Conservation (phyloP, 176 grass and related monocot species). For the Neostapfia colusana region DNA sequence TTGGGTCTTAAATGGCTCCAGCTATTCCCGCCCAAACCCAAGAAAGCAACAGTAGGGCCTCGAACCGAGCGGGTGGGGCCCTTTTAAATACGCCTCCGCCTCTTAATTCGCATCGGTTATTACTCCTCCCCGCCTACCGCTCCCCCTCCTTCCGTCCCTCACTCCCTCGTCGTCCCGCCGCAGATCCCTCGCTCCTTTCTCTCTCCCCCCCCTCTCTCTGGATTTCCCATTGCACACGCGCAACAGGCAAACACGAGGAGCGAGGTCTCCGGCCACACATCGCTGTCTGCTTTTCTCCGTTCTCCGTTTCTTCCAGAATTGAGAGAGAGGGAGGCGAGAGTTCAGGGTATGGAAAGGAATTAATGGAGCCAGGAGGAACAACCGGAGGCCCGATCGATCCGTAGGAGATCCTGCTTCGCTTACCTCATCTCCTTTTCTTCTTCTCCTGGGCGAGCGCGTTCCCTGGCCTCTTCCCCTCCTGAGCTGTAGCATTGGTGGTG, state of each 20-base stretch:
- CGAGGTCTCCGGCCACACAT: constrained; percentile 26
- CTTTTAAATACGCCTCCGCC: constrained; percentile 55
- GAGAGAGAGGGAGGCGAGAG: constrained; percentile 18
- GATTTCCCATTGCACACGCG: not conserved
- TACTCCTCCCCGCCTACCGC: constrained; percentile 21
- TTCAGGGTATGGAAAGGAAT: constrained; percentile 22
- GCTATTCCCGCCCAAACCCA: constrained; percentile 60
- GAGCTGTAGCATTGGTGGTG: constrained; percentile 28
- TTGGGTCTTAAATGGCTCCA: constrained; percentile 65
- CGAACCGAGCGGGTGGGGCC: constrained; percentile 31
- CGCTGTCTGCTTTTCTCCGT: not conserved
- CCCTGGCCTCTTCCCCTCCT: not conserved
- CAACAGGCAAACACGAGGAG: constrained; percentile 3
- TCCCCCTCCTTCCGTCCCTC: not conserved
- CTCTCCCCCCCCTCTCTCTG: not conserved
- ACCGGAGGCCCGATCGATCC: constrained; percentile 29
- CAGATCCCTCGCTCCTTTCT: not conserved
- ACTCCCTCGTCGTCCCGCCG: not conserved
- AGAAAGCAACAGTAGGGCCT: constrained; percentile 40
- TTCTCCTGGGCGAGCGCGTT: not conserved
- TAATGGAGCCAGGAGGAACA: constrained; percentile 29
- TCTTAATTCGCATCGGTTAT: constrained; percentile 71
- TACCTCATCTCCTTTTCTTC: not conserved
- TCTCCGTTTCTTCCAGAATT: not conserved
- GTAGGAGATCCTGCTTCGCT: not conserved